Conservation (phyloP, 352 stramenopile species). For the Globisporangium viniferum region DNA sequence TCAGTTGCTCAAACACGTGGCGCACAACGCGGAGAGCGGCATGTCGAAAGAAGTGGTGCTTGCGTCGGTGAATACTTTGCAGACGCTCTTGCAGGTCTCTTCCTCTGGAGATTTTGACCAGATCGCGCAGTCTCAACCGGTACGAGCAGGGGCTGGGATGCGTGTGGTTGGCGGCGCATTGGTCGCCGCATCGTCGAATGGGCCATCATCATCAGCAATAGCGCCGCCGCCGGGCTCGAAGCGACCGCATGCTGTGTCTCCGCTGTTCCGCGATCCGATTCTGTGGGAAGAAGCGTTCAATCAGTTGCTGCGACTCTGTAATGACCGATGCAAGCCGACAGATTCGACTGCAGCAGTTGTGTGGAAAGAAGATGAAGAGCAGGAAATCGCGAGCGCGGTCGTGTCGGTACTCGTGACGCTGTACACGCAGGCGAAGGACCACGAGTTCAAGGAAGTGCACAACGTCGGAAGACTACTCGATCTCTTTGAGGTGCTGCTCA, state of each 20-base stretch:
- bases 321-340: constrained; percentile 30
- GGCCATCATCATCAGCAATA: background rate
- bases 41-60: constrained; percentile 82
- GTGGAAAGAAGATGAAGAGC: constrained; percentile 73
- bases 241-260: constrained; percentile 13
- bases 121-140: constrained; percentile 62
- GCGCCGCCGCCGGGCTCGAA: constrained; percentile 14
- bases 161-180: constrained; percentile 86
- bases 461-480: constrained; percentile 67
- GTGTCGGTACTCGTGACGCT: constrained; percentile 74
- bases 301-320: constrained; percentile 54
- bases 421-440: constrained; percentile 70
- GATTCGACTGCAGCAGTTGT: constrained; percentile 17
- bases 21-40: constrained; percentile 41
- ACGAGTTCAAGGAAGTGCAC: constrained; percentile 62
- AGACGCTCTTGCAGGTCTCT: constrained; percentile 80
- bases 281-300: constrained; percentile 73
- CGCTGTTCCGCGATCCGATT: constrained; percentile 37
- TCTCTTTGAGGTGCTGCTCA: constrained; percentile 59
- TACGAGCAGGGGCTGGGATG: constrained; percentile 87
- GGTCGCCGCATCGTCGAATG: constrained; percentile 26
- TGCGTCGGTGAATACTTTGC: constrained; percentile 66
- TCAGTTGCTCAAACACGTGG: constrained; percentile 58
- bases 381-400: constrained; percentile 76
- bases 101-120: constrained; percentile 71